These are phyloP conservation scores for Choiromyces venosus DNA, from an alignment of 495 filamentous ascomycete species.

Conservation along the genomic window DNA sequence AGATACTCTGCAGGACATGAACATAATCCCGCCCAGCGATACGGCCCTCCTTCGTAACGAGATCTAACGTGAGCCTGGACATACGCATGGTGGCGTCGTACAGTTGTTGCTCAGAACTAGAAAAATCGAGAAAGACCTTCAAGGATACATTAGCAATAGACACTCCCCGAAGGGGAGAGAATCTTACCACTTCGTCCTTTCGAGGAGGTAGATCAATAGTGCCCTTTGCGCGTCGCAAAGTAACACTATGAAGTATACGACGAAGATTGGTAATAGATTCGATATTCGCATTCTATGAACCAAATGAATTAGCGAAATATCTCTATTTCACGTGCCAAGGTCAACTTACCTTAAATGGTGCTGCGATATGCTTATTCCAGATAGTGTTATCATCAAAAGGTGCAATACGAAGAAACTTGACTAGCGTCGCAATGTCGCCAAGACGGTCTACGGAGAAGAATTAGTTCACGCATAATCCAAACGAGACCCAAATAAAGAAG, in stretches of 20 bases:
- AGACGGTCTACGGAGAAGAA: slow-evolving; percentile 58
- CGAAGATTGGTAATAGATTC: slow-evolving; percentile 78
- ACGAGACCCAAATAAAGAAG: slow-evolving; percentile 61
- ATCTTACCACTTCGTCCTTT: slow-evolving; percentile 59
- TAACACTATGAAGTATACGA: slow-evolving; percentile 87
- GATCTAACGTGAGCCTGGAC: slow-evolving; percentile 51
- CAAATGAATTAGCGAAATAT: slow-evolving; percentile 7
- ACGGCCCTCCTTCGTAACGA: slow-evolving; percentile 54
- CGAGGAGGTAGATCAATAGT: slow-evolving; percentile 75
- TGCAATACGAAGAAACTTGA: slow-evolving; percentile 77
- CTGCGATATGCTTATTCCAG: slow-evolving; percentile 72
- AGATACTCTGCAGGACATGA: slow-evolving; percentile 82
- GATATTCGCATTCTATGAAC: slow-evolving; percentile 55
- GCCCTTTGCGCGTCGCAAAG: slow-evolving; percentile 86
- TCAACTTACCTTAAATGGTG: slow-evolving; percentile 64
- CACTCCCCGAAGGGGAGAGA: neutral
- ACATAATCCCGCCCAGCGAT: slow-evolving; percentile 79
- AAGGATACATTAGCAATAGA: neutral
- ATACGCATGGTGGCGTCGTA: slow-evolving; percentile 55
- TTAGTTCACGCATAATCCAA: slow-evolving; percentile 1
- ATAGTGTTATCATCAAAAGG: slow-evolving; percentile 75
- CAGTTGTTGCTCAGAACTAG: slow-evolving; percentile 49
- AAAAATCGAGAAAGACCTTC: slow-evolving; percentile 55
- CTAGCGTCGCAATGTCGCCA: slow-evolving; percentile 82
- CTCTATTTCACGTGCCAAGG: neutral